These are phyloP conservation scores for Clonostachys rosea DNA, from an alignment of 2,329 filamentous ascomycete genomes.

Conservation along the genomic window DNA sequence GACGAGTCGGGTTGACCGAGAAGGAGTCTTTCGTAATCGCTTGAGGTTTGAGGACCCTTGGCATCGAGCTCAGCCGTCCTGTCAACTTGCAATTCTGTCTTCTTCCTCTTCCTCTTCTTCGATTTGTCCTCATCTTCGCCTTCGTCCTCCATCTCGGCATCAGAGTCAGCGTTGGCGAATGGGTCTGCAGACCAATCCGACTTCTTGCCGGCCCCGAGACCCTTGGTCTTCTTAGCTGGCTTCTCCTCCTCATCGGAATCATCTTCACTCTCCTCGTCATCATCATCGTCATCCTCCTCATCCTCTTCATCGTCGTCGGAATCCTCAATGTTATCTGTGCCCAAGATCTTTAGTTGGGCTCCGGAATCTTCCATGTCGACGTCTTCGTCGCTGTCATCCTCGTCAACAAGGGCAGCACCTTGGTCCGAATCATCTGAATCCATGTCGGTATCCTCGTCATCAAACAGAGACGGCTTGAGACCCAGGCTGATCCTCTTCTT, in stretches of 20 bases:
- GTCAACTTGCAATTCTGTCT: slow-evolving; percentile 77
- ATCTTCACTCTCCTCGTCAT: slow-evolving; percentile 27
- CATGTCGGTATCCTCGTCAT: slow-evolving; percentile 52
- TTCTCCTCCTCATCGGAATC: slow-evolving; percentile 27
- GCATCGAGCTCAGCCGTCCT: slow-evolving; percentile 87
- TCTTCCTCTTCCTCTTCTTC: slow-evolving; percentile 64
- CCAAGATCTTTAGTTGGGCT: slow-evolving; percentile 35
- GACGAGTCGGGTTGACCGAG: slow-evolving; percentile 93
- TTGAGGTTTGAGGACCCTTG: slow-evolving; percentile 81
- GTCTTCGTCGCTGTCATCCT: slow-evolving; percentile 40
- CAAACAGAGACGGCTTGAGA: slow-evolving; percentile 89
- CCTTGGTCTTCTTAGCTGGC: slow-evolving; percentile 39
- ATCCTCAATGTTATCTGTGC: slow-evolving; percentile 38
- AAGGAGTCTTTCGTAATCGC: slow-evolving; percentile 90
- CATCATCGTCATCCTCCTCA: slow-evolving; percentile 22
- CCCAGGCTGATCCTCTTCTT: slow-evolving; percentile 83
- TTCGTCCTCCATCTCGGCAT: slow-evolving; percentile 22
- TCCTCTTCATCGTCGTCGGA: slow-evolving; percentile 32
- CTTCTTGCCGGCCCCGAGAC: slow-evolving; percentile 69
- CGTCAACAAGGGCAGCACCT: slow-evolving; percentile 35
- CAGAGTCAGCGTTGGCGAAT: slow-evolving; percentile 54
- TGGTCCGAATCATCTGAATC: slow-evolving; percentile 37
- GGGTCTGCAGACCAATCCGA: slow-evolving; percentile 84
- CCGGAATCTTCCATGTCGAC: slow-evolving; percentile 43
- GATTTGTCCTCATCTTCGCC: slow-evolving; percentile 27